Evolutionary conservation across 2,329 filamentous ascomycete species (phyloP).

Genomic region (Alternaria burnsii): DNA sequence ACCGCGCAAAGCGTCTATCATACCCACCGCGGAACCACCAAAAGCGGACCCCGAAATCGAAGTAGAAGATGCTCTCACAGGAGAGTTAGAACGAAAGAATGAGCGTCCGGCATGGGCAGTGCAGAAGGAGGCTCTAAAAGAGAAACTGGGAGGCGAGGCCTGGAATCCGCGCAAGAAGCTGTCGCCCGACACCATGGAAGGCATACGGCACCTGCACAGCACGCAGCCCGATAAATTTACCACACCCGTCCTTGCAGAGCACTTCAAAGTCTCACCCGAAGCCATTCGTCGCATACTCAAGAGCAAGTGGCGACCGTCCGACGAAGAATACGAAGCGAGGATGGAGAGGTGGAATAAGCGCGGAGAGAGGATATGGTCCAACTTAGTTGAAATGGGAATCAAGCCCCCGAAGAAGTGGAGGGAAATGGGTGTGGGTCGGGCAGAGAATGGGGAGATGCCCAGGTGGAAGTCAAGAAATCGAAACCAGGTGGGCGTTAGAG

Average conservation of each 20-base stretch:
- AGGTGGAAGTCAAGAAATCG: conserved; percentile 45
- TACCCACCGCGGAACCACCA: neutral
- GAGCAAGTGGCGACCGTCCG: conserved; percentile 73
- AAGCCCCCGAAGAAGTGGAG: conserved; percentile 65
- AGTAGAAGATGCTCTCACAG: conserved; percentile 31
- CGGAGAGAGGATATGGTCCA: conserved; percentile 59
- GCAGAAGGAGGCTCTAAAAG: conserved; percentile 76
- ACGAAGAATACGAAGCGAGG: conserved; percentile 56
- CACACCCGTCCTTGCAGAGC: conserved; percentile 73
- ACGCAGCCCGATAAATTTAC: conserved; percentile 81
- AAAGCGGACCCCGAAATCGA: conserved; percentile 14
- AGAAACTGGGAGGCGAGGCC: conserved; percentile 78
- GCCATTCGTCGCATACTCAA: conserved; percentile 86
- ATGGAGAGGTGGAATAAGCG: conserved; percentile 58
- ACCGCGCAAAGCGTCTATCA: conserved; percentile 1
- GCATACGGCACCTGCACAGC: conserved; percentile 82
- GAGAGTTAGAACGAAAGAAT: conserved; percentile 39
- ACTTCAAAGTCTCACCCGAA: conserved; percentile 89
- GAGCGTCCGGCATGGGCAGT: conserved; percentile 69
- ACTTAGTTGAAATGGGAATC: conserved; percentile 60
- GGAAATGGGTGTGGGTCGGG: conserved; percentile 54
- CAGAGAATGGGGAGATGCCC: conserved; percentile 37
- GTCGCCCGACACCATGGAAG: conserved; percentile 90
- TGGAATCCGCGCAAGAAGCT: conserved; percentile 88
- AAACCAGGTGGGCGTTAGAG: conserved; percentile 40